phyloP scores from a whole-genome alignment of 176 grass and related monocot species.

The Otatea glauca region DNA sequence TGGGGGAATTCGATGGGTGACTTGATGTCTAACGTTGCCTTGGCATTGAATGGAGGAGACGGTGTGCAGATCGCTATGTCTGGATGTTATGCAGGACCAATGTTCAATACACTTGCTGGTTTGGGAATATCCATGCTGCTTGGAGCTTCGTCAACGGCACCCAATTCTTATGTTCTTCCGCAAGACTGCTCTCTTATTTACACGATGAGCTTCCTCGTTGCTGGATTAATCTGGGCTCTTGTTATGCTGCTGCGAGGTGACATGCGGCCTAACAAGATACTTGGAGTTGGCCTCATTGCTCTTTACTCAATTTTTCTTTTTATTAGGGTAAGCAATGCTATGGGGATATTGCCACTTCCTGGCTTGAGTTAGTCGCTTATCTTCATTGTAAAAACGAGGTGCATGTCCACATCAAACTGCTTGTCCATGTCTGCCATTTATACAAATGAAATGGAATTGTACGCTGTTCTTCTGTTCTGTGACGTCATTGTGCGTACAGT shows the following conservation, averaged over 20 bases:
- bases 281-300: conserved; percentile 82
- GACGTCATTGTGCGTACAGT: neutral
- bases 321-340: conserved; percentile 74
- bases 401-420: neutral
- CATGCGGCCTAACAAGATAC: conserved; percentile 83
- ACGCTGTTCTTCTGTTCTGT: neutral
- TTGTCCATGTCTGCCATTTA: conserved; percentile 26
- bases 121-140: conserved; percentile 90
- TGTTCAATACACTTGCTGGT: conserved; percentile 98
- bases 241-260: conserved; percentile 65
- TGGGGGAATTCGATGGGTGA: conserved; percentile 99
- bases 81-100: conserved; percentile 97
- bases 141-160: conserved; percentile 76
- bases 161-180: conserved; percentile 68
- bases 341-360: conserved; percentile 69
- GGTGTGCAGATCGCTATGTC: conserved; percentile 96
- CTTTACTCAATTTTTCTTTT: conserved; percentile 84
- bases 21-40: conserved; percentile 92
- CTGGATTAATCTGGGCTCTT: conserved; percentile 83
- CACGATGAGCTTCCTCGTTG: conserved; percentile 85
- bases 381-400: conserved; percentile 34
- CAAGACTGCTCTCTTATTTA: conserved; percentile 81
- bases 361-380: conserved; percentile 60
- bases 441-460: conserved; percentile 37
- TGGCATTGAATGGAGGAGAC: conserved; percentile 88